Evolutionary conservation across 2,329 filamentous ascomycete species (phyloP), one percentile per base, ranked within the genome.

Genomic region (Penicillium griseofulvum): DNA sequence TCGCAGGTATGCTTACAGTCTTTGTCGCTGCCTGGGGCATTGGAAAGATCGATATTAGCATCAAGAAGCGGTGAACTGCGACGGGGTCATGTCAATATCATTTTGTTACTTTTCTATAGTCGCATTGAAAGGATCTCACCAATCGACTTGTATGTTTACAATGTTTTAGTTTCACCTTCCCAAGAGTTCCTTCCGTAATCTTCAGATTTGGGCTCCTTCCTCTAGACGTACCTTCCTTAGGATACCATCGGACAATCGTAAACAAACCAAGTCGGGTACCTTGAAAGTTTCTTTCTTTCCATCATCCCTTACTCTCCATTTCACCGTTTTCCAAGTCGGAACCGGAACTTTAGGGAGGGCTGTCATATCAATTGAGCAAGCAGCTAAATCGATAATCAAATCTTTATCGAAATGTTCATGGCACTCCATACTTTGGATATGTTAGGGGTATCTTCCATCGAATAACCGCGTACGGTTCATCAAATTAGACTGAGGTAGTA

Each of bases 31-130:
- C 84, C 5, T 97, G 89, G 87, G 77, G 86, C 4, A 73, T 97
- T 56, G 88, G 91, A 31, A 87, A 84, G 67, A 78, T 97, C 59
- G 87, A 96, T 70, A 83, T 92, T 43, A 91, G 89, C 71, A 95
- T 97, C 75, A 86, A 81, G 61, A 83, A 79, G 73, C 80, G 80
- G 69, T 80, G 67, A 66, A 67, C 38, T 29, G 37, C 9, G 24
- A 42, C 45, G 52, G 52, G 55, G 50, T 56, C 33, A 49, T 49
- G 60, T 57, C 19, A 24, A 19, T 63, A 53, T 57, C 45, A 59
- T 60, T 57, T 53, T 57, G 19, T 60, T 22, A 53, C 45, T 54
- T 61, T 56, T 56, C 44, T 58, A 60, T 63, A 60, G 49, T 53
- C 43, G 41, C 49, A 14, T 56, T 41, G 28, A 33, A 49, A 22